Conservation (phyloP, 345 rosid genomes). For the Xanthoceras sorbifolium region DNA sequence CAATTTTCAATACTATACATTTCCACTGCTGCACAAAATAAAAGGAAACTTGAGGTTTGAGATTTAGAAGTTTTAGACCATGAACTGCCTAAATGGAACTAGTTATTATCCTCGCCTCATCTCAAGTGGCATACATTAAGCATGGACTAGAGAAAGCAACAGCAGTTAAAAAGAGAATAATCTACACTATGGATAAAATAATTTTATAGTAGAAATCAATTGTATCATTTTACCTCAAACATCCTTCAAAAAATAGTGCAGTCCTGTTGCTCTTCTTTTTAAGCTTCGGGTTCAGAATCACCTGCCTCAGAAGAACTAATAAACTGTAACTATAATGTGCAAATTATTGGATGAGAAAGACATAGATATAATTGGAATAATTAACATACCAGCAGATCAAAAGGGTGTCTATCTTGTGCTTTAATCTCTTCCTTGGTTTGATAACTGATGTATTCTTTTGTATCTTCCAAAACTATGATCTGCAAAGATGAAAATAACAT, state of each 20-base stretch:
- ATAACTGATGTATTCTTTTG: slow-evolving; percentile 73
- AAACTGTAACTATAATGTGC: slow-evolving; percentile 23
- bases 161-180: background rate
- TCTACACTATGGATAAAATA: too few species aligned
- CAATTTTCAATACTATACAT: background rate
- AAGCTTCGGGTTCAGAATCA: slow-evolving; percentile 82
- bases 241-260: slow-evolving; percentile 84
- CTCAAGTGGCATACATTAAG: background rate
- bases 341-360: slow-evolving; percentile 16
- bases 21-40: background rate
- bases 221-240: slow-evolving; percentile 54
- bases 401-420: slow-evolving; percentile 73
- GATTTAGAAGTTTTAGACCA: background rate
- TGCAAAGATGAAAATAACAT: slow-evolving; percentile 28
- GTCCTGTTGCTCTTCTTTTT: slow-evolving; percentile 58
- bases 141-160: background rate
- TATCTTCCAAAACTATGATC: slow-evolving; percentile 93
- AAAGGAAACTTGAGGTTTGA: background rate
- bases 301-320: slow-evolving; percentile 54
- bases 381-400: slow-evolving; percentile 77
- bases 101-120: background rate
- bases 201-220: background rate
- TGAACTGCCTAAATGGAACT: background rate
- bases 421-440: slow-evolving; percentile 67
- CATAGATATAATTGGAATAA: background rate